Evolutionary conservation across 371 early-diverging fungal genomes (phyloP), one percentile per base, ranked within the genome.

Genomic region (Apophysomyces trapeziformis): DNA sequence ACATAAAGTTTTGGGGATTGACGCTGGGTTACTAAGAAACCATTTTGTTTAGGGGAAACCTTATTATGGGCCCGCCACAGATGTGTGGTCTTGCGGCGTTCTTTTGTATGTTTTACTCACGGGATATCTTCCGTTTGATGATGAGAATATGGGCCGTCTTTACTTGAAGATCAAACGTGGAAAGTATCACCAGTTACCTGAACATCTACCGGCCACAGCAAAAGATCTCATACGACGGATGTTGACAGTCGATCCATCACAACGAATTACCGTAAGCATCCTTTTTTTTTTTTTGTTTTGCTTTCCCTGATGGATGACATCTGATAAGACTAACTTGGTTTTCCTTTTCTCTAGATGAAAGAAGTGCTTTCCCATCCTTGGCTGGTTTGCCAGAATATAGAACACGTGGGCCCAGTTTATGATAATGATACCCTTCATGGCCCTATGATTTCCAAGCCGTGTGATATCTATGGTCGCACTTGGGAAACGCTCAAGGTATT

Each of bases 101-200:
- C 82, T 91, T 36, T 78, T 91, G 1, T 93, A 89, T 67, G 87
- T 85, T 16, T 74, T 92, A 61, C 76, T 91, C 59, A 78, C 82
- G 57, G 93, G 93, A 1, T 74, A 87, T 47, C 86, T 95, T 71
- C 95, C 95, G 12, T 89, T 94, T 74, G 92, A 93, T 65, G 95
- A 93, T 75, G 83, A 75, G 58, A 89, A 86, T 60, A 70, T 86
- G 44, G 90, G 93, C 5, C 69, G 91, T 21, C 66, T 95, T 57
- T 87, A 78, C 16, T 45, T 47, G 38, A 92, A 93, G 73, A 91
- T 92, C 37, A 78, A 79, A 64, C 26, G 59, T 4, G 82, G 82
- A 14, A 70, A 70, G 56, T 72, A 70, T 45, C 73, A 64, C 21
- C 60, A 39, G 35, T 65, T 94, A 67, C 92, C 93, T 6, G 82